A percentile compares a stretch with the other conserved stretches of the same genome.
phyloP scores from a whole-genome alignment of 352 stramenopile genomes.

The Globisporangium viniferum region DNA sequence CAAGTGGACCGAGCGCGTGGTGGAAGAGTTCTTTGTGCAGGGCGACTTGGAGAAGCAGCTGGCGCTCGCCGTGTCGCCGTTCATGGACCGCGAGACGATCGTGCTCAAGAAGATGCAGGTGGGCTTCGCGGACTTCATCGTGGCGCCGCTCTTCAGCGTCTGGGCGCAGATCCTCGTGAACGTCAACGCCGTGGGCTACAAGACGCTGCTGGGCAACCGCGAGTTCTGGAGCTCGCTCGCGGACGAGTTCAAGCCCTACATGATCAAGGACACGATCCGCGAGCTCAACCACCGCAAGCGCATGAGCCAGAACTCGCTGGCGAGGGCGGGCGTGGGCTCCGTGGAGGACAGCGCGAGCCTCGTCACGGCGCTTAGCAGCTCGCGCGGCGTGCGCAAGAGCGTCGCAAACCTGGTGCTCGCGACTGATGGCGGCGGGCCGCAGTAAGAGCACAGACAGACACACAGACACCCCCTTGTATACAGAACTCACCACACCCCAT shows the following conservation, averaged over 20 bases:
- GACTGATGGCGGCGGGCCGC: slow-evolving; percentile 2
- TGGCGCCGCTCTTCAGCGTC: slow-evolving; percentile 82
- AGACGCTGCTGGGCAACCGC: slow-evolving; percentile 67
- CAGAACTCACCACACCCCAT: slow-evolving; percentile 11
- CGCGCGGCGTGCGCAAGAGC: slow-evolving; percentile 12
- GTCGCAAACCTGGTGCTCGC: slow-evolving; percentile 16
- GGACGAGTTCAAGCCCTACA: slow-evolving; percentile 83
- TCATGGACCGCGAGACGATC: slow-evolving; percentile 92
- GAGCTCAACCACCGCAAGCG: slow-evolving; percentile 46
- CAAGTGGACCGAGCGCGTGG: slow-evolving; percentile 91
- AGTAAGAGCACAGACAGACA: background rate
- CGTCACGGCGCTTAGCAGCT: background rate
- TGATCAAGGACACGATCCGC: slow-evolving; percentile 76
- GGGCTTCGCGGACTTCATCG: slow-evolving; percentile 94
- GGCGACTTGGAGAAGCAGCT: slow-evolving; percentile 94
- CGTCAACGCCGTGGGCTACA: slow-evolving; percentile 64
- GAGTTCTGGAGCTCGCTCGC: slow-evolving; percentile 79
- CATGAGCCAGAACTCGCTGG: slow-evolving; percentile 22
- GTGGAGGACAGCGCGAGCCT: background rate
- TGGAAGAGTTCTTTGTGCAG: slow-evolving; percentile 95
- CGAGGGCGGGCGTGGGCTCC: background rate
- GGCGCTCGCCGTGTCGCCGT: slow-evolving; percentile 85
- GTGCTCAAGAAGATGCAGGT: slow-evolving; percentile 93
- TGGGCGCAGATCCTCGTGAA: slow-evolving; percentile 81
- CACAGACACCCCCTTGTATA: background rate